These are phyloP conservation scores for Picochlorum sp. DNA, from an alignment of 139 green algal species.

Conservation along the genomic window DNA sequence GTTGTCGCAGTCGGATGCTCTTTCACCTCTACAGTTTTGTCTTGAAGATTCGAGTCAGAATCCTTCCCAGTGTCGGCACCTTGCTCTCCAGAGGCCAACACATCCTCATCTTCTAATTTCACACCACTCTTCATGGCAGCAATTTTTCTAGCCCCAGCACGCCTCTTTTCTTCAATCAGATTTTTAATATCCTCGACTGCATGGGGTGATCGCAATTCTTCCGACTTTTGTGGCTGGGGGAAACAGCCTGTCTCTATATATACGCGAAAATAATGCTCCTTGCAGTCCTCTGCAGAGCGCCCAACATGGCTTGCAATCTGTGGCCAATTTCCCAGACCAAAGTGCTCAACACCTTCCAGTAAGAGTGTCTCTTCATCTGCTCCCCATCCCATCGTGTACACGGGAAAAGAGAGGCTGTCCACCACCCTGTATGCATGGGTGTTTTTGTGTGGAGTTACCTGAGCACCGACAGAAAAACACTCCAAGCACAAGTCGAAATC, in stretches of 20 bases:
- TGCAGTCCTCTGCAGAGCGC: conserved; percentile 59
- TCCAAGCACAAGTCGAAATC: conserved; percentile 95
- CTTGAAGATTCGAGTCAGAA: too few relatives aligned
- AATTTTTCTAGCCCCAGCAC: conserved; percentile 6
- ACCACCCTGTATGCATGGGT: conserved; percentile 78
- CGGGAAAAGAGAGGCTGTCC: conserved; percentile 87
- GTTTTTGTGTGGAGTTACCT: conserved; percentile 67
- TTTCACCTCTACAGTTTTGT: too few relatives aligned
- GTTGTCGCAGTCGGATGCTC: too few relatives aligned
- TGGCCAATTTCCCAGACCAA: conserved; percentile 86
- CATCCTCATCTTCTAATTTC: background rate
- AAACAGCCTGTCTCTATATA: conserved; percentile 67
- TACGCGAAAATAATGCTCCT: conserved; percentile 69
- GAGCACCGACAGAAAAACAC: conserved; percentile 74
- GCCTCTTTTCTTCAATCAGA: conserved; percentile 22
- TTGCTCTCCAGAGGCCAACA: background rate
- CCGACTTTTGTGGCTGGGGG: conserved; percentile 47
- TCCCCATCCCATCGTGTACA: conserved; percentile 83
- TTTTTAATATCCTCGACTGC: conserved; percentile 9
- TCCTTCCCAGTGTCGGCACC: background rate
- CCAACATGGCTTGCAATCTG: conserved; percentile 80
- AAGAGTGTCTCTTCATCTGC: conserved; percentile 95
- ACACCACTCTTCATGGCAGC: background rate
- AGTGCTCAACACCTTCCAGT: conserved; percentile 83
- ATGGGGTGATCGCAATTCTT: conserved; percentile 43